Evolutionary conservation across 129 eudicot genomes (phyloP).

Genomic region (Solidago caesia): DNA sequence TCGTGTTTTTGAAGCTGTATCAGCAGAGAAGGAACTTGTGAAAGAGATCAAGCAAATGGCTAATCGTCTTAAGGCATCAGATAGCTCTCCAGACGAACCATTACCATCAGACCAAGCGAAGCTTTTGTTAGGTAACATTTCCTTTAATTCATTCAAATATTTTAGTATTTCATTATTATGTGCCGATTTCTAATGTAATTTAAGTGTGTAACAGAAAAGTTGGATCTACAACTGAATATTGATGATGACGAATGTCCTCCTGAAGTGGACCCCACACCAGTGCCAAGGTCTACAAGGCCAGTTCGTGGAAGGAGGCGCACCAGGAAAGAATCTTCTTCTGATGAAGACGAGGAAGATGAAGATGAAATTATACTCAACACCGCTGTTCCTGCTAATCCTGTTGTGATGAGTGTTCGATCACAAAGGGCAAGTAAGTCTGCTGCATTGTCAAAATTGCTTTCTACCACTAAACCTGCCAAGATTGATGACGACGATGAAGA

Average conservation of each 20-base stretch:
- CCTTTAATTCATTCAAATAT: not conserved
- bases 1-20: conserved; percentile 49
- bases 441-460: conserved; percentile 67
- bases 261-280: conserved; percentile 70
- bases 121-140: conserved; percentile 57
- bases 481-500: conserved; percentile 40
- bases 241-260: conserved; percentile 31
- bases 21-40: conserved; percentile 63
- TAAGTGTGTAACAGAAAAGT: conserved; percentile 44
- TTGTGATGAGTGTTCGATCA: conserved; percentile 49
- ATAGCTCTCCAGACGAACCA: conserved; percentile 57
- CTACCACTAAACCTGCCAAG: conserved; percentile 36
- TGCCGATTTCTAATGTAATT: conserved; percentile 9
- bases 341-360: conserved; percentile 73
- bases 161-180: not conserved
- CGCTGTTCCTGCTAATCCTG: conserved; percentile 48
- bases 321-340: conserved; percentile 52
- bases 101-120: conserved; percentile 52
- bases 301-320: conserved; percentile 52
- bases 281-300: conserved; percentile 55
- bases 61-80: conserved; percentile 54
- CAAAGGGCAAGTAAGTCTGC: conserved; percentile 97
- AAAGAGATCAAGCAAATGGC: conserved; percentile 78
- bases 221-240: conserved; percentile 52
- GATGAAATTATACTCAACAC: conserved; percentile 51